phyloP scores from a whole-genome alignment of 2,329 filamentous ascomycete species.

The Alternaria alternata region DNA sequence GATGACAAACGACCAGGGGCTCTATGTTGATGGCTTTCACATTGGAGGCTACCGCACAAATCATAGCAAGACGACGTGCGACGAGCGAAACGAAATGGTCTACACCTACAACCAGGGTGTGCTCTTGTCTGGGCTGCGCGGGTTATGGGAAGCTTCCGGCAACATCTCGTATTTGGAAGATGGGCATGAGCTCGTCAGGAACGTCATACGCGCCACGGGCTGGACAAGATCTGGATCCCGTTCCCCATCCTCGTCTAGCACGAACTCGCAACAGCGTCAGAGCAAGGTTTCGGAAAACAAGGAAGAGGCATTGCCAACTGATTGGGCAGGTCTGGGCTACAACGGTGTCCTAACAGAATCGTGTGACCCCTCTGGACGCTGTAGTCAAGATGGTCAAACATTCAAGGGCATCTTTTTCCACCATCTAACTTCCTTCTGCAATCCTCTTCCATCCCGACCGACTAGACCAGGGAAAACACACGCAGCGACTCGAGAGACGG shows the following conservation, averaged over 20 bases:
- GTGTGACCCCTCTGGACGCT: conserved; percentile 77
- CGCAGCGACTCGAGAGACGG: conserved; percentile 41
- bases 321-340: conserved; percentile 79
- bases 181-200: conserved; percentile 77
- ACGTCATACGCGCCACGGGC: conserved; percentile 80
- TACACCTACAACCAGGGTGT: conserved; percentile 98
- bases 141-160: conserved; percentile 80
- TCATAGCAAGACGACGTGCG: conserved; percentile 73
- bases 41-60: conserved; percentile 69
- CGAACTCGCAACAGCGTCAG: conserved; percentile 1
- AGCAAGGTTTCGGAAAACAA: background rate
- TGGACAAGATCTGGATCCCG: conserved; percentile 61
- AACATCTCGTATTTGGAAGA: conserved; percentile 76
- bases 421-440: conserved; percentile 82
- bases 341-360: conserved; percentile 83
- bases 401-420: conserved; percentile 98
- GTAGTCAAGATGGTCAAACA: conserved; percentile 84
- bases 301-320: background rate
- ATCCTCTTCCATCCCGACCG: conserved; percentile 62
- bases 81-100: conserved; percentile 84
- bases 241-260: conserved; percentile 4
- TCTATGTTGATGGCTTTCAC: conserved; percentile 91
- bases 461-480: conserved; percentile 57
- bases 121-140: conserved; percentile 79
- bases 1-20: conserved; percentile 78